Base-by-base conservation (phyloP, 2,329 filamentous ascomycete genomes). In the Byssothecium circinans region DNA sequence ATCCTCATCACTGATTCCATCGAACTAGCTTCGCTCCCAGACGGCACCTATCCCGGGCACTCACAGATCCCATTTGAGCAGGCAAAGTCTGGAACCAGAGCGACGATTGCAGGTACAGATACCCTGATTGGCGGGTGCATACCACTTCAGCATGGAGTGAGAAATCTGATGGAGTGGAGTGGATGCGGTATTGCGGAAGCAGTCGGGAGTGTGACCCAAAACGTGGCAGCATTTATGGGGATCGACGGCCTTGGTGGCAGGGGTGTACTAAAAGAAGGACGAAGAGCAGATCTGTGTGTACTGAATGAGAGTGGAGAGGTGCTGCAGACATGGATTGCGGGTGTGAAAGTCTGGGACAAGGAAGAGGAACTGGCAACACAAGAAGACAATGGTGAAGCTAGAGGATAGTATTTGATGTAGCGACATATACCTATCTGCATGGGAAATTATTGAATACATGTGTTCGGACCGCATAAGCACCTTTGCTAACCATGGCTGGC, bases 1-100 rank as follows among this genome's bases (percentile, higher is more conserved):
- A 78, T 82, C 39, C 62, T 81, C 37, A 74, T 81, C 49, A 81
- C 78, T 1, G 80, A 82, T 61, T 75, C 71, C 43, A 79, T 81
- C 53, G 79, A 82, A 57, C 72, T 82, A 2, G 76, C 77, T 8
- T 78, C 77, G 7, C 66, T 81, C 1, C 69, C 74, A 0, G 76
- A 82, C 43, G 79, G 79, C 1, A 70, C 73, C 0, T 76, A 82
- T 50, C 75, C 77, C 0, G 77, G 77, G 0, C 76, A 82, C 51
- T 67, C 75, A 1, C 79, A 82, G 54, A 80, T 81, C 17, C 71
- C 76, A 1, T 69, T 70, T 29, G 61, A 72, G 22, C 80, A 82
- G 56, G 69, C 70, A 4, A 82, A 82, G 56, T 50, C 54, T 2
- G 78, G 78, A 0, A 75, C 74, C 20, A 65, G 70, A 41, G 79